These are phyloP conservation scores for Paracorniculantispora psalliotae DNA, from an alignment of 2,329 filamentous ascomycete genomes.

Conservation along the genomic window DNA sequence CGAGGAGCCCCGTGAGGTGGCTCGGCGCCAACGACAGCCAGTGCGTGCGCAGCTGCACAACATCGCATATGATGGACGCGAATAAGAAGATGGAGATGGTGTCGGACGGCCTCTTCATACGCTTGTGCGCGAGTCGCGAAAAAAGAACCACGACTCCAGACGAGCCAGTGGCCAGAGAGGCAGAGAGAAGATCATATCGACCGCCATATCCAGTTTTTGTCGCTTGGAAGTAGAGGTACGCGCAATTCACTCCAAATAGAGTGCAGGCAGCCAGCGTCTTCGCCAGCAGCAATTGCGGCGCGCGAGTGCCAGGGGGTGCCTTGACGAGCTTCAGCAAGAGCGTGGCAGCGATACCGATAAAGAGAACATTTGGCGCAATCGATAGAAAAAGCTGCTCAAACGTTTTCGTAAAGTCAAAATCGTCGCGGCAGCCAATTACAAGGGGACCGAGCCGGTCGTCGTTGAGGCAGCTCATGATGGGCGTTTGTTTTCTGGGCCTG, in stretches of 20 bases:
- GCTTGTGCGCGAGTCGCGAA: background rate
- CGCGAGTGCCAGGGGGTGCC: background rate
- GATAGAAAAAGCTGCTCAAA: slow-evolving; percentile 5
- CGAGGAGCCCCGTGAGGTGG: background rate
- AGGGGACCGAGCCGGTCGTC: background rate
- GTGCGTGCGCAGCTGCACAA: slow-evolving; percentile 2
- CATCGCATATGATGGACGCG: background rate
- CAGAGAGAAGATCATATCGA: background rate
- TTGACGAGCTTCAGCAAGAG: background rate
- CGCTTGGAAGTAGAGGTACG: background rate
- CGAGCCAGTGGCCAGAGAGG: background rate
- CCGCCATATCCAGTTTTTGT: background rate
- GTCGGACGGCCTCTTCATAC: background rate
- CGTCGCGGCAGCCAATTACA: slow-evolving; percentile 4
- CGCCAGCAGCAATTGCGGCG: background rate
- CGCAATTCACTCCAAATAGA: background rate
- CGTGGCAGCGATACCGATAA: background rate
- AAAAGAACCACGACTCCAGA: background rate
- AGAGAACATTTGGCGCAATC: background rate
- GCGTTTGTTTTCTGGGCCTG: too few species aligned
- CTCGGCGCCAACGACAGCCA: background rate
- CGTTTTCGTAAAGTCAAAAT: slow-evolving; percentile 11
- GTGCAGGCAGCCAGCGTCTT: background rate
- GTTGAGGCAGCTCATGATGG: slow-evolving; percentile 3
- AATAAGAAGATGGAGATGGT: slow-evolving; percentile 1